These are phyloP conservation scores for Selaginella tamariscina DNA, from an alignment of 75 land plant species.

Conservation along the genomic window DNA sequence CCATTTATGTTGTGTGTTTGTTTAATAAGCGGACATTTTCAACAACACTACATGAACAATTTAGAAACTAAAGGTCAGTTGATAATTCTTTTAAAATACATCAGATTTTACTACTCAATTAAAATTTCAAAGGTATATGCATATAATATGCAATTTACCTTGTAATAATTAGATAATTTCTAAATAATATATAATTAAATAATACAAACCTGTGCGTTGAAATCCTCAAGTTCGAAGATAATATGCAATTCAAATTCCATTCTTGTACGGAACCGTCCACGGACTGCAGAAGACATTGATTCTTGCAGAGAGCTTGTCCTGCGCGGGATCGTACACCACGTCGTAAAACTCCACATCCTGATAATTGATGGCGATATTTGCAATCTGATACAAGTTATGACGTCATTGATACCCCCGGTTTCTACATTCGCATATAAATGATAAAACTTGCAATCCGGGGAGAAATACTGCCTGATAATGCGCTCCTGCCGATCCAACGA, in stretches of 20 bases:
- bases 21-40: too few relatives aligned
- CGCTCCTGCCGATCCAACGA: neutral
- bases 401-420: neutral
- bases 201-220: neutral
- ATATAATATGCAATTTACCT: too few relatives aligned
- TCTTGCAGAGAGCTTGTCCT: neutral
- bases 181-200: too few relatives aligned
- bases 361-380: neutral
- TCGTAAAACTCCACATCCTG: neutral
- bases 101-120: too few relatives aligned
- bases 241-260: neutral
- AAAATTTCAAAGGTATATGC: too few relatives aligned
- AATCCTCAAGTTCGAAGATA: neutral
- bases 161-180: too few relatives aligned
- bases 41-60: too few relatives aligned
- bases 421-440: neutral
- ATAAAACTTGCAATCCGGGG: neutral
- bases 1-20: too few relatives aligned
- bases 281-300: neutral
- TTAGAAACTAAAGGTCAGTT: too few relatives aligned
- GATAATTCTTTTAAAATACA: too few relatives aligned
- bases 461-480: neutral
- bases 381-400: neutral
- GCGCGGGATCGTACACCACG: neutral
- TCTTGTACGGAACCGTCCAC: neutral